These are phyloP conservation scores for Trichosporon sp. DNA, from an alignment of 1,284 basidiomycete genomes.

Conservation along the genomic window DNA sequence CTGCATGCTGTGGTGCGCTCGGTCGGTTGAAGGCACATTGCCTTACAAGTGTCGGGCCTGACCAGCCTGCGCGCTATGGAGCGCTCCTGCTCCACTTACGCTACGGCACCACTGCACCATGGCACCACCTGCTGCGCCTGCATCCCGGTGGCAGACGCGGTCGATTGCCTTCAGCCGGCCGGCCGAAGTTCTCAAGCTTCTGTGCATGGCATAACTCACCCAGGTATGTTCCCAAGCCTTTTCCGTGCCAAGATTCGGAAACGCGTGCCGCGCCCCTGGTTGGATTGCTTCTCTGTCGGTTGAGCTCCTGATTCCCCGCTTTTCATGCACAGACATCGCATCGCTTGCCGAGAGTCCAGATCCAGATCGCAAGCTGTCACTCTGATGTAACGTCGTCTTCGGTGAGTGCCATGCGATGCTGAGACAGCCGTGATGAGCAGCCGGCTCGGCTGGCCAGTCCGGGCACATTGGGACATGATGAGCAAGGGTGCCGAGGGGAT, in stretches of 20 bases:
- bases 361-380: neutral
- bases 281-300: too few species aligned
- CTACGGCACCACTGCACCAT: neutral
- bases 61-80: neutral
- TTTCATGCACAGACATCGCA: neutral
- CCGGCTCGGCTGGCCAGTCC: neutral
- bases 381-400: neutral
- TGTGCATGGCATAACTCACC: neutral
- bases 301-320: too few species aligned
- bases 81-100: too few species aligned
- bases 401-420: neutral
- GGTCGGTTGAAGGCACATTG: neutral
- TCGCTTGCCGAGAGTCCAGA: neutral
- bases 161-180: neutral
- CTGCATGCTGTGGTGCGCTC: neutral
- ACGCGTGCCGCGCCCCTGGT: neutral
- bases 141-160: neutral
- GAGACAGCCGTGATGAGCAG: conserved; percentile 2
- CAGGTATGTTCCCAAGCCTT: neutral
- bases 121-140: neutral
- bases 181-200: neutral
- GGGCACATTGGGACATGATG: neutral
- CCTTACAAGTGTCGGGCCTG: neutral
- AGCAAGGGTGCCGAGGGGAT: neutral
- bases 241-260: neutral